Base-by-base conservation (phyloP, 768 basidiomycete genomes). In the Russula virescens region DNA sequence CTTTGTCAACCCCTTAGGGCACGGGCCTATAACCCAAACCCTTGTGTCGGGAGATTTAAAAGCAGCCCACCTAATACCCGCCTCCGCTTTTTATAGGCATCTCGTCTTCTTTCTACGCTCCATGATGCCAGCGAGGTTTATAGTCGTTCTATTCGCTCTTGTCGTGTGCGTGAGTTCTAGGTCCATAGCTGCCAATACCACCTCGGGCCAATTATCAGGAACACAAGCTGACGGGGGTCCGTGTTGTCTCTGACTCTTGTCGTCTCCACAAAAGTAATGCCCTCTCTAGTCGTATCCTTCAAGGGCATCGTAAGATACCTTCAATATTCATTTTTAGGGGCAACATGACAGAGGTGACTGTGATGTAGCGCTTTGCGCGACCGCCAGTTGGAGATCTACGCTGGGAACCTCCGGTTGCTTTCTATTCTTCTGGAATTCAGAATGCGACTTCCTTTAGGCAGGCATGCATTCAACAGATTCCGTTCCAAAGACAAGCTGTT, bases 381-480 rank as follows among this genome's bases (percentile, higher is more conserved):
- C 43, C 62, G 2, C 62, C 62, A 16, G 19, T 54, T 38, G 62
- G 50, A 11, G 2, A 48, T 35, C 58, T 54, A 8, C 57, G 62
- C 25, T 63, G 62, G 62, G 34, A 60, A 35, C 58, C 62, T 11
- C 58, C 62, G 11, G 23, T 54, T 0, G 3, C 51, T 21, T 60
- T 60, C 43, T 26, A 42, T 21, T 63, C 62, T 18, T 53, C 58
- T 48, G n/a, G 34, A 11, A 28, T 2, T 31, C 58, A 57, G 19
- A 60, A 60, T 38, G 38, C 51, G 16, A 63, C 43, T 31, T 60
- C 58, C 23, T 10, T 63, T 9, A 50, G 58, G n/a, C 62, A 58
- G 9, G 48, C 62, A n/a, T 63, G 62, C 38, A 25, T 63, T 31
- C 58, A 60, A 51, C 62, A 63, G 21, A 3, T 63, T 52, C n/a